Evolutionary conservation across 768 basidiomycete genomes (phyloP).

Genomic region (Rhizopogon sp.): DNA sequence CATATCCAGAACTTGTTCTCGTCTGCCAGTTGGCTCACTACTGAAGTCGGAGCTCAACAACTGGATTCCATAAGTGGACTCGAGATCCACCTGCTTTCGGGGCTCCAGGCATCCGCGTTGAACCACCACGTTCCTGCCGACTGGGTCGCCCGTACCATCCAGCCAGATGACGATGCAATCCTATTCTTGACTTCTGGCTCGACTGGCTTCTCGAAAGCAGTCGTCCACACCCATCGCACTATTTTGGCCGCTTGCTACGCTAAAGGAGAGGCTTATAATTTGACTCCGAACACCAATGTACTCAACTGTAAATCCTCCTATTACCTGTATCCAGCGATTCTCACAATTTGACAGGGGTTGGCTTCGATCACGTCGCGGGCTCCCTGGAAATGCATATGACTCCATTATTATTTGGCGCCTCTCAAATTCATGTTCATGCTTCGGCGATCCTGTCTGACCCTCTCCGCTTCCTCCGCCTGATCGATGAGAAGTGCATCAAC

Average conservation of each 20-base stretch:
- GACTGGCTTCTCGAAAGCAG: conserved; percentile 32
- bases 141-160: background rate
- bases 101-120: conserved; percentile 1
- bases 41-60: conserved; percentile 1
- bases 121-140: background rate
- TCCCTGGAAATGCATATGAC: too few relatives aligned
- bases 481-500: too few relatives aligned
- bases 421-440: too few relatives aligned
- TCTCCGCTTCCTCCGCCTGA: too few relatives aligned
- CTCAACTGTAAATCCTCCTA: too few relatives aligned
- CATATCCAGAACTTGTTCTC: conserved; percentile 5
- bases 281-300: conserved; percentile 2
- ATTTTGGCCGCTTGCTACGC: conserved; percentile 27
- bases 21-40: conserved; percentile 5
- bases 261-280: conserved; percentile 26
- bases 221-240: conserved; percentile 25
- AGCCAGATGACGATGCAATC: conserved; percentile 4
- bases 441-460: too few relatives aligned
- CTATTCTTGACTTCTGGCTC: conserved; percentile 26
- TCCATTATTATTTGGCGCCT: too few relatives aligned
- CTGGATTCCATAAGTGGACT: conserved; percentile 1
- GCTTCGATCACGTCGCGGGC: too few relatives aligned
- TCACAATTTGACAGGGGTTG: too few relatives aligned
- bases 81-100: conserved; percentile 3
- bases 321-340: too few relatives aligned